These are phyloP conservation scores for Beta vulgaris DNA, from an alignment of 148 eudicot species.

Conservation along the genomic window DNA sequence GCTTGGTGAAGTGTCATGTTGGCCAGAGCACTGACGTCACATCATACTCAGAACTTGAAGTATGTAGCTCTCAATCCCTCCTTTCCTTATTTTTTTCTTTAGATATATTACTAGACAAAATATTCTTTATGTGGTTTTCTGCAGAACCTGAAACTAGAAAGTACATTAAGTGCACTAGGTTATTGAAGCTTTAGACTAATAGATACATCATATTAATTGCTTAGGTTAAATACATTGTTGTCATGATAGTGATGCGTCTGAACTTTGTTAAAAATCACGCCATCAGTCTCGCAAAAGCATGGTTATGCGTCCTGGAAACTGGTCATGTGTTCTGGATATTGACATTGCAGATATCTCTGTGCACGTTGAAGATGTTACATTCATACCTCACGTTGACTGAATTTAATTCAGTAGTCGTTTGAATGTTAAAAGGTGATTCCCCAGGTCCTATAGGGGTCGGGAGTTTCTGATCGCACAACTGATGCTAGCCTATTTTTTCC, in stretches of 20 bases:
- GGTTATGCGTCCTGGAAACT: too few relatives aligned
- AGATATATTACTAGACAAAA: neutral
- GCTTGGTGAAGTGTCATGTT: conserved; percentile 76
- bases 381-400: too few relatives aligned
- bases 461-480: neutral
- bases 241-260: neutral
- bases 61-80: conserved; percentile 29
- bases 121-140: too few relatives aligned
- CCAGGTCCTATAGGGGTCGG: neutral
- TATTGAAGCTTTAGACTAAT: neutral
- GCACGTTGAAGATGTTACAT: too few relatives aligned
- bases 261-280: neutral
- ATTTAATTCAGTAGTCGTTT: neutral
- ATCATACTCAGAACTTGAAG: conserved; percentile 95
- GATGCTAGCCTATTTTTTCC: neutral
- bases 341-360: too few relatives aligned
- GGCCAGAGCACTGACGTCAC: conserved; percentile 77
- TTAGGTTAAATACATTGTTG: neutral
- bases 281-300: too few relatives aligned
- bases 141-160: neutral
- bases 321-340: too few relatives aligned
- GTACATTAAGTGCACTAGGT: neutral
- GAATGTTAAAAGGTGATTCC: neutral
- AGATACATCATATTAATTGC: neutral
- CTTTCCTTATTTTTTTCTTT: neutral